Percentiles rank a stretch among this genome's conserved stretches.
Evolutionary conservation across 2,329 filamentous ascomycete genomes (phyloP).

Genomic region (Diaporthe citrichinensis): DNA sequence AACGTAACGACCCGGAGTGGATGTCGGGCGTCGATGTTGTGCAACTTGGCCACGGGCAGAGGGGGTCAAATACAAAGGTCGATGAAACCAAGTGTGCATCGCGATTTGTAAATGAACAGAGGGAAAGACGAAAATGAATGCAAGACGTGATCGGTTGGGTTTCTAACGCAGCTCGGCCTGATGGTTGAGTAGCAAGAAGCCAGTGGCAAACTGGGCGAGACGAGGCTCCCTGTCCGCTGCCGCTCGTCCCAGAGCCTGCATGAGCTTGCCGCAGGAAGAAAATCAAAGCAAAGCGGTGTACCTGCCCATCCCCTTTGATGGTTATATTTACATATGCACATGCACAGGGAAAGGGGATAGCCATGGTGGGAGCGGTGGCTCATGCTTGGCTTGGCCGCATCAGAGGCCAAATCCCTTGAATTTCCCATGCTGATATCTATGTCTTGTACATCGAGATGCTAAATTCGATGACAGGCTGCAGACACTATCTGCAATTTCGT

Average conservation of each 20-base stretch:
- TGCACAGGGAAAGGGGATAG: slow-evolving; percentile 22
- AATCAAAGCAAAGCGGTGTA: slow-evolving; percentile 15
- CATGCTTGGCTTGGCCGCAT: not conserved
- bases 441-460: slow-evolving; percentile 1
- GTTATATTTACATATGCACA: slow-evolving; percentile 1
- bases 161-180: slow-evolving; percentile 29
- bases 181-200: slow-evolving; percentile 7
- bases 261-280: slow-evolving; percentile 1
- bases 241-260: slow-evolving; percentile 29
- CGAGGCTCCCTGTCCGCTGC: not conserved
- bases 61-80: not conserved
- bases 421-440: slow-evolving; percentile 19
- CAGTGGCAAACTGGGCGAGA: not conserved
- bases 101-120: not conserved
- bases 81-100: not conserved
- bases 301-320: not conserved
- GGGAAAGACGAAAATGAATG: slow-evolving; percentile 11
- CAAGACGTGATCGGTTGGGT: slow-evolving; percentile 11
- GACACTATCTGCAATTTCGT: not conserved
- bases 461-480: slow-evolving; percentile 9
- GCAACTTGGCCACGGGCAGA: not conserved
- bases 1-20: not conserved
- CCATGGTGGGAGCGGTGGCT: not conserved
- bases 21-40: not conserved
- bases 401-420: slow-evolving; percentile 3